Conservation (phyloP, 352 stramenopile genomes). For the Globisporangium paroecandrum region DNA sequence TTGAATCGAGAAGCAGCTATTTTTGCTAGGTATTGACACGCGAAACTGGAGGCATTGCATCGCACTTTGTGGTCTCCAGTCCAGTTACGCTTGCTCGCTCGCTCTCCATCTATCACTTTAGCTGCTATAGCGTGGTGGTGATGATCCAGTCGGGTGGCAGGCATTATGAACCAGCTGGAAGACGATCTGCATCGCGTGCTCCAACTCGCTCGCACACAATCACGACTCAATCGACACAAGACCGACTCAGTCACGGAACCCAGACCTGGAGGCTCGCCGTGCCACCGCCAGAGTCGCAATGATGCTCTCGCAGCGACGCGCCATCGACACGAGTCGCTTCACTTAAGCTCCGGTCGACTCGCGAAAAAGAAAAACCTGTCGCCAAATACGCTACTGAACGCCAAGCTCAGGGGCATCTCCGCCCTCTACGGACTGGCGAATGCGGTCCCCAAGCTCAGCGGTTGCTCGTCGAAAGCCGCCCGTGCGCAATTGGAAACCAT, state of each 20-base stretch:
- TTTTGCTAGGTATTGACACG: neutral
- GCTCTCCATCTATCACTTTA: neutral
- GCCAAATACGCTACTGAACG: slow-evolving; percentile 20
- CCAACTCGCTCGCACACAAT: slow-evolving; percentile 27
- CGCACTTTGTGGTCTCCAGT: neutral
- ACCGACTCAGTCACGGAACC: neutral
- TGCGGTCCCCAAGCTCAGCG: slow-evolving; percentile 21
- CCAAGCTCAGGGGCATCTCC: slow-evolving; percentile 28
- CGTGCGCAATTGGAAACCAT: slow-evolving; percentile 8
- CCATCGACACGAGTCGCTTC: slow-evolving; percentile 25
- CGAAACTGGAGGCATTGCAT: neutral
- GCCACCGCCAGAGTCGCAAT: neutral
- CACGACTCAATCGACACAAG: slow-evolving; percentile 1
- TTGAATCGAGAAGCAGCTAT: neutral
- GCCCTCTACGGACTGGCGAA: slow-evolving; percentile 36
- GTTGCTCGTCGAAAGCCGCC: slow-evolving; percentile 17
- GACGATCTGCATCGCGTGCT: slow-evolving; percentile 58
- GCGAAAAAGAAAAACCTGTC: neutral
- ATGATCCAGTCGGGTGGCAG: neutral
- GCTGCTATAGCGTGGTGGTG: neutral
- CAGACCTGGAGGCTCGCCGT: neutral
- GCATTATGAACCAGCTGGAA: slow-evolving; percentile 25
- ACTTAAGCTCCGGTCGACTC: neutral
- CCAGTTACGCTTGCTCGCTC: neutral
- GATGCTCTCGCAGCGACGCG: slow-evolving; percentile 15